Evolutionary conservation across 495 filamentous ascomycete species (phyloP).

Genomic region (Penicillium ochrochloron): DNA sequence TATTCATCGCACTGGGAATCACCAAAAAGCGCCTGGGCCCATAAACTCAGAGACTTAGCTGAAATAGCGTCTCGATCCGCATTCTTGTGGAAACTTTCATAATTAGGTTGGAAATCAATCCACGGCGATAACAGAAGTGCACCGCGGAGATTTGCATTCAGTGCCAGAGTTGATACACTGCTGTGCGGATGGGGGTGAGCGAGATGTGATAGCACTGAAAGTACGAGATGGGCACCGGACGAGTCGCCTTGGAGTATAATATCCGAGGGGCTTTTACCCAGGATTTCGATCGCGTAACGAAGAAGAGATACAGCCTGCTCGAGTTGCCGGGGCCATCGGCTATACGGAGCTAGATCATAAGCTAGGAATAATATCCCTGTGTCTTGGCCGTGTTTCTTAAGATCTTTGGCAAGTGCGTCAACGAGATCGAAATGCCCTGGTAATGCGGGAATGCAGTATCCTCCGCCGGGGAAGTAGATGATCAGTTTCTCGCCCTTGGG

Average conservation of each 20-base stretch:
- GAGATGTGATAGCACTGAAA: constrained; percentile 55
- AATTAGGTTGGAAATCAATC: constrained; percentile 15
- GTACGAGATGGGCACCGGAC: constrained; percentile 57
- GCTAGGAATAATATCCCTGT: constrained; percentile 4
- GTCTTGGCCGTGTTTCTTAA: constrained; percentile 5
- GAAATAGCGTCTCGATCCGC: constrained; percentile 11
- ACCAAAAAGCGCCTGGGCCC: no score
- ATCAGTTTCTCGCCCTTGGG: constrained; percentile 10
- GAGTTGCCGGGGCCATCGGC: constrained; percentile 56
- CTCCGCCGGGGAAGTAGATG: constrained; percentile 16
- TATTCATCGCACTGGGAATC: neutral
- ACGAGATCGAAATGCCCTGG: constrained; percentile 9
- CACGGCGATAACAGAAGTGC: constrained; percentile 20
- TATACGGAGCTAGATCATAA: constrained; percentile 47
- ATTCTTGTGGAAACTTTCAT: constrained; percentile 13
- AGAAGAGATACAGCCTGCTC: constrained; percentile 50
- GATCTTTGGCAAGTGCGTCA: constrained; percentile 8
- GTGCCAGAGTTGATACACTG: constrained; percentile 16
- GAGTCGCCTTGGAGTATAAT: constrained; percentile 60
- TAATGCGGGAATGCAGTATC: constrained; percentile 18
- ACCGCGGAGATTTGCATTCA: constrained; percentile 14
- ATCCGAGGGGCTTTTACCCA: constrained; percentile 38
- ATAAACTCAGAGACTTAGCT: neutral
- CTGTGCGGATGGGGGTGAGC: constrained; percentile 53
- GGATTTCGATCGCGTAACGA: constrained; percentile 43